These are phyloP conservation scores for Pythium chondricola DNA, from an alignment of 352 stramenopile species.

Conservation along the genomic window DNA sequence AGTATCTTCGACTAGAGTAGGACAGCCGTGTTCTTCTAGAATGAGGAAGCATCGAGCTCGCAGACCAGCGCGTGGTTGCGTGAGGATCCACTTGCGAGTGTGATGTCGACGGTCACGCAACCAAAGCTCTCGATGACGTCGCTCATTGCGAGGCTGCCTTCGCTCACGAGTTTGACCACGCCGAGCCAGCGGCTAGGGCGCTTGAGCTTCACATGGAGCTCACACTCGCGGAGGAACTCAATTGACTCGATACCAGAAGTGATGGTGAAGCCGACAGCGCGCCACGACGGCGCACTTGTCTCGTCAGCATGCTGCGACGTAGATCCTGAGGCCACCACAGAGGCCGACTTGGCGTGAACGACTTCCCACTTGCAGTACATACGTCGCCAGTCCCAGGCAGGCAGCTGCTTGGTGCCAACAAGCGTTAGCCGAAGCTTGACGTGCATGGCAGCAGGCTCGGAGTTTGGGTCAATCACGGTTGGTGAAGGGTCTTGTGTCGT, in stretches of 20 bases:
- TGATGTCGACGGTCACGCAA: too few species aligned
- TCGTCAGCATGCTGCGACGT: slow-evolving; percentile 7
- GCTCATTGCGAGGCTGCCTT: too few species aligned
- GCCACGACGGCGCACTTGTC: slow-evolving; percentile 6
- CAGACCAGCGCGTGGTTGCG: too few species aligned
- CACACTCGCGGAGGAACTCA: slow-evolving; percentile 2
- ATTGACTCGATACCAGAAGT: neutral
- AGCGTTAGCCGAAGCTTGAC: slow-evolving; percentile 1
- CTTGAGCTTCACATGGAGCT: slow-evolving; percentile 9
- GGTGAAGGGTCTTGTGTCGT: too few species aligned
- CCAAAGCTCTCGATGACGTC: too few species aligned
- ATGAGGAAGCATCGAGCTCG: too few species aligned
- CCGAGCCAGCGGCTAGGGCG: slow-evolving; percentile 7
- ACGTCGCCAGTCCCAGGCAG: slow-evolving; percentile 9
- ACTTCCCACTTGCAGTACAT: slow-evolving; percentile 11
- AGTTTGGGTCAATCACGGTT: too few species aligned
- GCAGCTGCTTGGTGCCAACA: neutral
- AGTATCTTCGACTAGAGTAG: too few species aligned
- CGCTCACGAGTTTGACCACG: slow-evolving; percentile 2
- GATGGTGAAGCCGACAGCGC: neutral
- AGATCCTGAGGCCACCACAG: neutral
- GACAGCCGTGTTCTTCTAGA: too few species aligned
- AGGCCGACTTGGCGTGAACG: neutral
- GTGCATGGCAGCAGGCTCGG: neutral
- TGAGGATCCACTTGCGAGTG: too few species aligned